A percentile compares a stretch with the other conserved stretches of the same genome.
Conservation (phyloP, 306 rosid species). For the Vigna angularis region DNA sequence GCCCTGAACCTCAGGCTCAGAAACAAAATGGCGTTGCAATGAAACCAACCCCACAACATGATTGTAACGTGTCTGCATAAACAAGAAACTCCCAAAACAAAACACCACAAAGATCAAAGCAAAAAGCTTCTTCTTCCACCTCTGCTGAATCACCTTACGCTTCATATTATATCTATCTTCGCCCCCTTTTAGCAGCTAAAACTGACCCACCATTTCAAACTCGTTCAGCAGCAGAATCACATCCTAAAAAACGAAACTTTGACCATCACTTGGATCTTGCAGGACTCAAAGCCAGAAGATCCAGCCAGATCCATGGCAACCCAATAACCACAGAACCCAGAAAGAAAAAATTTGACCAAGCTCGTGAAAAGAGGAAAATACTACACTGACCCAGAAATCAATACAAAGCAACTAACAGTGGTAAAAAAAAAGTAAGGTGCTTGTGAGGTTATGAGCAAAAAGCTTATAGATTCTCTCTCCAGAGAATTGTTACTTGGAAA, state of each 20-base stretch:
- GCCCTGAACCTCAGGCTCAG: constrained; percentile 41
- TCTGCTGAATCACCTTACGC: constrained; percentile 70
- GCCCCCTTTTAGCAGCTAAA: constrained; percentile 43
- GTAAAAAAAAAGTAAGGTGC: constrained; percentile 41
- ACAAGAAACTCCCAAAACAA: constrained; percentile 73
- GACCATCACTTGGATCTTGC: constrained; percentile 38
- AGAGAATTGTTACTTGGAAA: constrained; percentile 39
- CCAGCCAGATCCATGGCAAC: constrained; percentile 61
- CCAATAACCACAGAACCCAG: constrained; percentile 23
- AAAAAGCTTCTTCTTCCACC: constrained; percentile 81
- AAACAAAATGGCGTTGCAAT: constrained; percentile 55
- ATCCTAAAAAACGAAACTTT: constrained; percentile 41
- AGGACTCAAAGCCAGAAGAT: constrained; percentile 41
- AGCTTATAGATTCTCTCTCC: constrained; percentile 44
- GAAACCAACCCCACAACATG: constrained; percentile 67
- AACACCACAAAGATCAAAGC: constrained; percentile 57
- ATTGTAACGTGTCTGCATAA: constrained; percentile 75
- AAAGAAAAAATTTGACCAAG: constrained; percentile 11
- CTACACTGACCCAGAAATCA: constrained; percentile 13
- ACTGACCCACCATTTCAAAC: constrained; percentile 54
- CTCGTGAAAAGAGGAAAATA: constrained; percentile 27
- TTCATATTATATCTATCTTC: constrained; percentile 67
- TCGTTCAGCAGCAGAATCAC: constrained; percentile 37
- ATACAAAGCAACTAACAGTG: constrained; percentile 8
- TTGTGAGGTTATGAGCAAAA: constrained; percentile 41